Base-by-base conservation (phyloP, 192 early-diverging fungal genomes). In the Umbelopsis sp. region DNA sequence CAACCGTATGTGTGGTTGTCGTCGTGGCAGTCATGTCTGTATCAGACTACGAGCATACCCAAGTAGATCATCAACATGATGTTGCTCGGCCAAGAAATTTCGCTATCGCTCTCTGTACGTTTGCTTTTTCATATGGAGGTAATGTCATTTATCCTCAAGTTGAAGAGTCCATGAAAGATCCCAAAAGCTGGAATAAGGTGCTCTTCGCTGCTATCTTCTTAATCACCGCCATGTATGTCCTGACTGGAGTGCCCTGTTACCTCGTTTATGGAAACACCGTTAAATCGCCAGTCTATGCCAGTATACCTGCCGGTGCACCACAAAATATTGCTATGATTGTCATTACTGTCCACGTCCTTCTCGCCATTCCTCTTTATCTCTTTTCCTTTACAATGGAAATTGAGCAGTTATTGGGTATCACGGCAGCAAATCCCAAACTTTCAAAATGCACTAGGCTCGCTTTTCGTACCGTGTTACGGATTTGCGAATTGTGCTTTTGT, bases 111-210 rank as follows among this genome's bases (percentile, higher is more conserved):
- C 66, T 95, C 16, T 92, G 91, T 2, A 91, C 91, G 0, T 88
- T 95, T 74, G 86, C 85, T 21, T 93, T 95, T 75, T 91, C 91
- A 68, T 95, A 89, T 66, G 84, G 90, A 4, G 93, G 92, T 46
- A 91, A 92, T 55, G 91, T 89, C 23, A 88, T 92, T 15, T 94
- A 93, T 77, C 90, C 93, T 15, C 92, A 95, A 69, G 85, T 95
- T 46, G 92, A 95, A 72, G 87, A 84, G 23, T 86, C 89, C 49
- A 92, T 95, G 94, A 76, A 80, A 49, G 80, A 87, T 45, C 92
- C 92, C 10, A 44, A 75, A 21, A 76, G 87, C 71, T 95, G 92
- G 79, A 84, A 85, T n/a, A 84, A 84, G 74, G 92, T 93, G 23
- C 75, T 93, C 35, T 77, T 84, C 16, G 80, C 85, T 2, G 78